Evolutionary conservation across 2,329 filamentous ascomycete species (phyloP), one percentile per base, ranked within the genome.

Genomic region (Penicillium frequentans): DNA sequence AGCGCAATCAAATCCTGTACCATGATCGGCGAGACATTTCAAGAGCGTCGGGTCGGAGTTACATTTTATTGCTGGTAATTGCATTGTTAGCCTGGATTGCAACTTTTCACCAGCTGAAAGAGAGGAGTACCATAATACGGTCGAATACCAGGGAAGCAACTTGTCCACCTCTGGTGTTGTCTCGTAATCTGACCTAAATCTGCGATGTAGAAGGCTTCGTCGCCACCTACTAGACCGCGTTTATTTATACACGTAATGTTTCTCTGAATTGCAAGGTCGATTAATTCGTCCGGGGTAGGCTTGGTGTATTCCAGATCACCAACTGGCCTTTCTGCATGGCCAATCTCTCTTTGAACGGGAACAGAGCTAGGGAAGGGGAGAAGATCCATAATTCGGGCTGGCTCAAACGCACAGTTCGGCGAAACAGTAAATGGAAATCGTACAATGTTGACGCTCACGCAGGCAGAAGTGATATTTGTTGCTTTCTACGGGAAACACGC

Each of bases 1-100:
- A 1, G 69, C 68, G 49, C 69, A 71, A 46, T 71, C 69, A 21
- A 71, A 71, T 6, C 63, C 59, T 11, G 59, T 58, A 7, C 66
- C 67, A 5, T 68, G 51, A 2, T 62, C 52, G 14, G 62, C 64
- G 11, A 71, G 64, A 14, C 53, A 46, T n/a, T 58, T 58, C 19
- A 71, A 58, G 3, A 71, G 50, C 1, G 45, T 60, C 13, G 55
- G 57, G 37, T 71, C 68, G 2, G 64, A 57, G 47, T 71, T 71
- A 61, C 66, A 70, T 63, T 71, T 71, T 4, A 70, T 67, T 13
- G 69, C 69, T 70, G 44, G 9, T 10, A 16, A 5, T 23, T 23
- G 10, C 16, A 33, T 7, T 21, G 33, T 57, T 21, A 65, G 16
- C 26, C 16, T 33, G 29, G 5, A 16, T 11, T 35, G 14, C 13